These are phyloP conservation scores for Biancaea sappan DNA, from an alignment of 306 rosid species.

Conservation along the genomic window DNA sequence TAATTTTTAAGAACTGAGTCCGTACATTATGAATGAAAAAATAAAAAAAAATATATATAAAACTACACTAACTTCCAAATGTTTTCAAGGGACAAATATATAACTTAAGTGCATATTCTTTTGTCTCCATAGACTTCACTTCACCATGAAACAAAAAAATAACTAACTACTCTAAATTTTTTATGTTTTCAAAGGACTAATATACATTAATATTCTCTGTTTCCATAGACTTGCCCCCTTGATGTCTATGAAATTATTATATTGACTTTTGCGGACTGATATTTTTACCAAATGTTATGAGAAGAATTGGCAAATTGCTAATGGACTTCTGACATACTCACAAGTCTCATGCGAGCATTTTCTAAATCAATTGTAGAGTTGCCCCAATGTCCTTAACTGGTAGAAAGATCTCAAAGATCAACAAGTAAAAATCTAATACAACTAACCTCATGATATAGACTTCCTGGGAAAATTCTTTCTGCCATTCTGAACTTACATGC, in stretches of 20 bases:
- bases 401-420: slow-evolving; percentile 24
- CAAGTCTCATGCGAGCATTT: not conserved
- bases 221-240: not conserved
- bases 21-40: not conserved
- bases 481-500: slow-evolving; percentile 77
- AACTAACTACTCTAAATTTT: not conserved
- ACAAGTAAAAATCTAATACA: slow-evolving; percentile 6
- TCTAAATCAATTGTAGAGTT: not conserved
- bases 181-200: not conserved
- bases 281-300: not conserved
- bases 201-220: slow-evolving; percentile 2
- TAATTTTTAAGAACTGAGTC: not conserved
- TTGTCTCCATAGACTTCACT: not conserved
- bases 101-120: not conserved
- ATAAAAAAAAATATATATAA: too few relatives aligned
- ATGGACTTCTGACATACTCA: not conserved
- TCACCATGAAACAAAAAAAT: not conserved
- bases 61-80: slow-evolving; percentile 1
- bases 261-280: not conserved
- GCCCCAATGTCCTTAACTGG: slow-evolving; percentile 12
- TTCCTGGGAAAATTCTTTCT: slow-evolving; percentile 89
- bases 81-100: not conserved
- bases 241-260: not conserved
- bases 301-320: slow-evolving; percentile 15
- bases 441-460: slow-evolving; percentile 93